A percentile compares a stretch with the other conserved stretches of the same genome.
Conservation (phyloP, 495 filamentous ascomycete species). For the Hypoxylon crocopeplum region DNA sequence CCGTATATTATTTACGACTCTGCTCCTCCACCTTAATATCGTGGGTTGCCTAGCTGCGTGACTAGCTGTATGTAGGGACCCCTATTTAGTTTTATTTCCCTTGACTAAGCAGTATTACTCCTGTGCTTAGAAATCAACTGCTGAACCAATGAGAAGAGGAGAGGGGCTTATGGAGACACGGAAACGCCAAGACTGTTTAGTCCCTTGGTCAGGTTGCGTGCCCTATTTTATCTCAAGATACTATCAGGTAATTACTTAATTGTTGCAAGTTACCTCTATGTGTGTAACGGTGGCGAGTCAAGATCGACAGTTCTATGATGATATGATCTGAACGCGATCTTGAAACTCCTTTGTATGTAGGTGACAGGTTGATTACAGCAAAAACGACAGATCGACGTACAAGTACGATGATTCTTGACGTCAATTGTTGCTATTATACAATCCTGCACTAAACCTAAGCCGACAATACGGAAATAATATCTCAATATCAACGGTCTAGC, state of each 20-base stretch:
- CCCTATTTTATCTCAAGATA: conserved; percentile 25
- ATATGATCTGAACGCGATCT: conserved; percentile 24
- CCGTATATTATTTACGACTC: no score
- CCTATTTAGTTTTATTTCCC: conserved; percentile 8
- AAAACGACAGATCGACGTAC: not conserved
- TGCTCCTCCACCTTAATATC: no score
- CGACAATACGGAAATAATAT: no score
- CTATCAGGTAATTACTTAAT: conserved; percentile 22
- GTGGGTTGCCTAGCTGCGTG: not conserved
- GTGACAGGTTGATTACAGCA: no score
- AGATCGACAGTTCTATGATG: conserved; percentile 32
- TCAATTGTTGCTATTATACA: conserved; percentile 12
- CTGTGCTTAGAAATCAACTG: conserved; percentile 26
- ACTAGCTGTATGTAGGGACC: not conserved
- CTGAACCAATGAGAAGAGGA: conserved; percentile 8
- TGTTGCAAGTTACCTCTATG: not conserved
- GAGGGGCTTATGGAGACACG: conserved; percentile 1
- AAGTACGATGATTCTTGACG: conserved; percentile 18
- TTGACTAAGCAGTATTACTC: conserved; percentile 19
- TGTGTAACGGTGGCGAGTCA: conserved; percentile 22
- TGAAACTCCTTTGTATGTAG: no score
- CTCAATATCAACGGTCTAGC: not conserved
- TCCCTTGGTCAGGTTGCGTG: not conserved
- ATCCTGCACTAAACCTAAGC: no score
- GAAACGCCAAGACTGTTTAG: conserved; percentile 22